These are phyloP conservation scores for Schizophyllum commune DNA, from an alignment of 1,284 basidiomycete species.

Conservation along the genomic window DNA sequence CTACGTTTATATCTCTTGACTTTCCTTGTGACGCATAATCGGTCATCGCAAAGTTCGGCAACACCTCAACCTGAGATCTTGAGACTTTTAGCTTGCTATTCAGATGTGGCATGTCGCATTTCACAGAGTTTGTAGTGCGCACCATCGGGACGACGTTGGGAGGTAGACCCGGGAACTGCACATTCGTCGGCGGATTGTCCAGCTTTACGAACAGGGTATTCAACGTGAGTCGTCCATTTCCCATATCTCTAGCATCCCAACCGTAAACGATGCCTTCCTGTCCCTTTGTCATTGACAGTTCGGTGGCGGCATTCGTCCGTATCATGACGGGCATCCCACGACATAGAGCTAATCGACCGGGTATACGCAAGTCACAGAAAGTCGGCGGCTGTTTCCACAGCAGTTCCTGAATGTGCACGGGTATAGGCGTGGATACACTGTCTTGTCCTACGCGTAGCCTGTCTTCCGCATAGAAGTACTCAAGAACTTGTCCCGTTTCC, in stretches of 20 bases:
- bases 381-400: too few species aligned
- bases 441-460: not conserved
- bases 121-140: conserved; percentile 9
- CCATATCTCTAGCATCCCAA: conserved; percentile 18
- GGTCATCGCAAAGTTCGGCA: conserved; percentile 35
- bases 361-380: conserved; percentile 1
- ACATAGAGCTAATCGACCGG: conserved; percentile 26
- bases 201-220: conserved; percentile 30
- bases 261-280: conserved; percentile 27
- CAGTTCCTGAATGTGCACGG: too few species aligned
- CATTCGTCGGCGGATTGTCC: conserved; percentile 17
- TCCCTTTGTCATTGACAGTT: conserved; percentile 32
- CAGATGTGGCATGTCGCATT: conserved; percentile 20
- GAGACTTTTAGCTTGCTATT: too few species aligned
- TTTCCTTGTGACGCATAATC: conserved; percentile 34
- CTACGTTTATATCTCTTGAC: conserved; percentile 23
- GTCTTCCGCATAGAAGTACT: conserved; percentile 19
- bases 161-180: conserved; percentile 26
- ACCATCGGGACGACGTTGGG: conserved; percentile 30
- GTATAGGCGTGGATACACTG: too few species aligned
- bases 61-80: conserved; percentile 26
- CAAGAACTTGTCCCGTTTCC: conserved; percentile 17
- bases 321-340: conserved; percentile 33
- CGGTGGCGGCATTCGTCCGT: conserved; percentile 27
- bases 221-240: conserved; percentile 14